These are phyloP conservation scores for Paecilomyces variotii DNA, from an alignment of 2,329 filamentous ascomycete genomes.

Conservation along the genomic window DNA sequence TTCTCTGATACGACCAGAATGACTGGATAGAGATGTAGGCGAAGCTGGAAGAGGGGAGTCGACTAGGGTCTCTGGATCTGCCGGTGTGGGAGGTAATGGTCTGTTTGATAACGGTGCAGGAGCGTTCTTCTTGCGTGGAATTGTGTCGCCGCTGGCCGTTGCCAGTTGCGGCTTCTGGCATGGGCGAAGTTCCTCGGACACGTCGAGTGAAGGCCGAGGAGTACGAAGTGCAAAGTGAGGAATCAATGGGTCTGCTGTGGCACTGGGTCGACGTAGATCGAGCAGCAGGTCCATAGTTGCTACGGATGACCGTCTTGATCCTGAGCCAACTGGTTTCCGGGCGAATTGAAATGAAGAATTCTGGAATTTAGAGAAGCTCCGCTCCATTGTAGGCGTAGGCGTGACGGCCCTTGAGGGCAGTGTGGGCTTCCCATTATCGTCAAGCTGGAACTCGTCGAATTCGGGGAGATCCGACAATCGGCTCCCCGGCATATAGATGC, in stretches of 20 bases:
- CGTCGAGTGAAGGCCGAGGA: slow-evolving; percentile 3
- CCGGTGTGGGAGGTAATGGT: background rate
- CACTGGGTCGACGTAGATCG: slow-evolving; percentile 8
- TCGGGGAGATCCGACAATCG: slow-evolving; percentile 37
- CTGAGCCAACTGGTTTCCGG: slow-evolving; percentile 31
- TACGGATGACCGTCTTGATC: slow-evolving; percentile 18
- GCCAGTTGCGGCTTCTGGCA: background rate
- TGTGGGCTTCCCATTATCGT: slow-evolving; percentile 18
- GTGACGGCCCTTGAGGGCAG: slow-evolving; percentile 23
- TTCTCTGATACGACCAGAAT: background rate
- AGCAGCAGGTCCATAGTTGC: slow-evolving; percentile 15
- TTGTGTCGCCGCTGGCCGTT: background rate
- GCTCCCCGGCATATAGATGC: slow-evolving; percentile 38
- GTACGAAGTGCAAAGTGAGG: slow-evolving; percentile 22
- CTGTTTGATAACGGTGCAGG: background rate
- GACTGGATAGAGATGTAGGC: background rate
- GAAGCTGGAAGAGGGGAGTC: background rate
- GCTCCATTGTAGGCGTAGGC: slow-evolving; percentile 15
- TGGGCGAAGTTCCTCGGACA: background rate
- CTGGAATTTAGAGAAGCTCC: slow-evolving; percentile 13
- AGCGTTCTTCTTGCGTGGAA: background rate
- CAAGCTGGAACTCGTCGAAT: slow-evolving; percentile 33
- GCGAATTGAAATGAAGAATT: slow-evolving; percentile 22
- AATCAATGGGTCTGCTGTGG: slow-evolving; percentile 16
- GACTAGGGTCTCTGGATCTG: background rate